These are phyloP conservation scores for Leishmania turanica DNA, from an alignment of 208 protist species.

Conservation along the genomic window DNA sequence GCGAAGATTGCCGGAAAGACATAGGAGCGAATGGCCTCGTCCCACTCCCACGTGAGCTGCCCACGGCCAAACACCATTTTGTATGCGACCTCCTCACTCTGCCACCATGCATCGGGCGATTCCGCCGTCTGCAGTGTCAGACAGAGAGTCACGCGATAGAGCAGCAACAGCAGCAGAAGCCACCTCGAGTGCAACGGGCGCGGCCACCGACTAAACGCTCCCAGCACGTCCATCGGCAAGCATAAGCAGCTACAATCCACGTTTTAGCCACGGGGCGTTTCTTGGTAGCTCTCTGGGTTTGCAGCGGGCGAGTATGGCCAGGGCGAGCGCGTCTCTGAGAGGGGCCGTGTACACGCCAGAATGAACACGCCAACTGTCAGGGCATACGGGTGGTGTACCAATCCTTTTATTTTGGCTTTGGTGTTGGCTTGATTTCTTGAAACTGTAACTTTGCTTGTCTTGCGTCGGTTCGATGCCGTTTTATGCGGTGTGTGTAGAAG, in stretches of 20 bases:
- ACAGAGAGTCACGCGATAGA: conserved; percentile 57
- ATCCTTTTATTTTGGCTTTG: neutral
- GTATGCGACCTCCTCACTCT: conserved; percentile 86
- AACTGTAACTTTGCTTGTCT: neutral
- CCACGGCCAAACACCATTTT: conserved; percentile 77
- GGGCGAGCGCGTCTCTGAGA: neutral
- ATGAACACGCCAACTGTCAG: neutral
- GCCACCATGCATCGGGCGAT: conserved; percentile 90
- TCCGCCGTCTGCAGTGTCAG: conserved; percentile 54
- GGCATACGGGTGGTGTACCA: neutral
- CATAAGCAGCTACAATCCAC: neutral
- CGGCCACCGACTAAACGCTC: conserved; percentile 22
- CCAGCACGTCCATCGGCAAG: conserved; percentile 21
- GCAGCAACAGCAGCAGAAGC: conserved; percentile 31
- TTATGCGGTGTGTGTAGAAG: neutral
- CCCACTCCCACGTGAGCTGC: conserved; percentile 86
- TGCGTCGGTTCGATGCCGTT: neutral
- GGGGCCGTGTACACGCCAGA: neutral
- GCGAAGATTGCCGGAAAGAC: conserved; percentile 70
- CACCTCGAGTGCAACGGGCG: conserved; percentile 24
- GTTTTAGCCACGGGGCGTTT: neutral
- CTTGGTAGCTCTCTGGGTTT: neutral
- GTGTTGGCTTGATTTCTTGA: neutral
- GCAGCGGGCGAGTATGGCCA: neutral
- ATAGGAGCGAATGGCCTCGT: conserved; percentile 69